phyloP scores from a whole-genome alignment of 495 filamentous ascomycete species.

The Rhypophila decipiens region DNA sequence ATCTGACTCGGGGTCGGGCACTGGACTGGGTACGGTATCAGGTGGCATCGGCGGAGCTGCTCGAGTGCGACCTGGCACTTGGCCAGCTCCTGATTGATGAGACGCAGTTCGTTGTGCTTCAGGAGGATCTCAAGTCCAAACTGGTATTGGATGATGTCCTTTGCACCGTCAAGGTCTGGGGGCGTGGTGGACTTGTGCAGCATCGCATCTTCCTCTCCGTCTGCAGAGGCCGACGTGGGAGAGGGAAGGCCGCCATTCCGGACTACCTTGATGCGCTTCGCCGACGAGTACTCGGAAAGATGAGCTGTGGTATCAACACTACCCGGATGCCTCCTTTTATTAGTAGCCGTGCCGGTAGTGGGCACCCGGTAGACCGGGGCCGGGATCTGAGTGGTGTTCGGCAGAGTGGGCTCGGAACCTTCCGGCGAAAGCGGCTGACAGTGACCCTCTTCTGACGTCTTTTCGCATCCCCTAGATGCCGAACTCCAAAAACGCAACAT shows the following conservation, averaged over 20 bases:
- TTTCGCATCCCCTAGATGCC: conserved; percentile 42
- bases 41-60: conserved; percentile 82
- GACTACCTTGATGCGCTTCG: conserved; percentile 32
- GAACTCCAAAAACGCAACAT: conserved; percentile 48
- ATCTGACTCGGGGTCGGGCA: conserved; percentile 54
- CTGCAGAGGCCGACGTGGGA: conserved; percentile 21
- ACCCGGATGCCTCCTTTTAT: conserved; percentile 33
- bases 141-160: conserved; percentile 73
- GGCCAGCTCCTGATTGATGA: conserved; percentile 93
- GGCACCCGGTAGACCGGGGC: conserved; percentile 12
- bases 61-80: conserved; percentile 95
- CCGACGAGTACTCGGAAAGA: conserved; percentile 2
- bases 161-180: conserved; percentile 39
- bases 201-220: conserved; percentile 10
- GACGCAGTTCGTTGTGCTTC: conserved; percentile 87
- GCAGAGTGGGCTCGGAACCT: conserved; percentile 3
- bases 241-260: conserved; percentile 28
- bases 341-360: conserved; percentile 15
- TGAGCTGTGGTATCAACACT: conserved; percentile 17
- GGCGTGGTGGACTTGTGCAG: conserved; percentile 13
- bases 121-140: conserved; percentile 86
- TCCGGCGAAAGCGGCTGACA: conserved; percentile 12
- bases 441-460: conserved; percentile 18
- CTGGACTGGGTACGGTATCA: conserved; percentile 76
- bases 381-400: conserved; percentile 6